These are phyloP conservation scores for Trichoderma sp. DNA, from an alignment of 2,329 filamentous ascomycete genomes.

Conservation along the genomic window DNA sequence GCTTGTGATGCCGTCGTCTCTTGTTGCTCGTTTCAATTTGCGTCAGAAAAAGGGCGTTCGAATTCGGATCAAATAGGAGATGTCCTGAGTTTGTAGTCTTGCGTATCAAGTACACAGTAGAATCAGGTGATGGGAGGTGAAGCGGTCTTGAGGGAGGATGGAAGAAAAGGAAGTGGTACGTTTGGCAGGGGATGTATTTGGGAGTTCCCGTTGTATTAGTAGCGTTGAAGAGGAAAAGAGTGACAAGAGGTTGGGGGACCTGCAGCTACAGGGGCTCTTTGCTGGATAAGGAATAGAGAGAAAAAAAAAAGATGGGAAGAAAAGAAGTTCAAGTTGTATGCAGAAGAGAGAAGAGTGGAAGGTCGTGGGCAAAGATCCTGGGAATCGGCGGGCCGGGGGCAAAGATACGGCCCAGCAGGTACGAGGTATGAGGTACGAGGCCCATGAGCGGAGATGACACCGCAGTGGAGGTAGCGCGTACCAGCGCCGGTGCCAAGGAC, in stretches of 20 bases:
- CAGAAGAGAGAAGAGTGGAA: conserved; percentile 15
- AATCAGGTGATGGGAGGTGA: conserved; percentile 5
- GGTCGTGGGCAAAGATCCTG: conserved; percentile 10
- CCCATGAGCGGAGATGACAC: neutral
- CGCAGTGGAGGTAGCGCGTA: neutral
- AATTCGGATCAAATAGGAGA: neutral
- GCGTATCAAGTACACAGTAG: neutral
- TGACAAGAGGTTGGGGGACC: conserved; percentile 17
- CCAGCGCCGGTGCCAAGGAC: neutral
- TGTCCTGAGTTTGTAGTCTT: neutral
- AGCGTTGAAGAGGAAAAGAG: conserved; percentile 14
- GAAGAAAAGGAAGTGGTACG: neutral
- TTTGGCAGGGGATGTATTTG: neutral
- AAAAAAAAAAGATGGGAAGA: neutral
- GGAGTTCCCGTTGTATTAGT: conserved; percentile 12
- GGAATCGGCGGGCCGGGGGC: conserved; percentile 10
- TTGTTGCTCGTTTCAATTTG: neutral
- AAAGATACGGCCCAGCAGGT: conserved; percentile 9
- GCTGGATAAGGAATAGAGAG: conserved; percentile 8
- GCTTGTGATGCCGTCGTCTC: neutral
- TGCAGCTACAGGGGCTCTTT: conserved; percentile 12
- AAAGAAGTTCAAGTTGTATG: conserved; percentile 12
- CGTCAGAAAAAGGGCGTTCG: neutral
- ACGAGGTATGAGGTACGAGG: conserved; percentile 16
- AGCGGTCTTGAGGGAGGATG: neutral